phyloP scores from a whole-genome alignment of 331 rosid genomes.

The Pyrus hybrid region DNA sequence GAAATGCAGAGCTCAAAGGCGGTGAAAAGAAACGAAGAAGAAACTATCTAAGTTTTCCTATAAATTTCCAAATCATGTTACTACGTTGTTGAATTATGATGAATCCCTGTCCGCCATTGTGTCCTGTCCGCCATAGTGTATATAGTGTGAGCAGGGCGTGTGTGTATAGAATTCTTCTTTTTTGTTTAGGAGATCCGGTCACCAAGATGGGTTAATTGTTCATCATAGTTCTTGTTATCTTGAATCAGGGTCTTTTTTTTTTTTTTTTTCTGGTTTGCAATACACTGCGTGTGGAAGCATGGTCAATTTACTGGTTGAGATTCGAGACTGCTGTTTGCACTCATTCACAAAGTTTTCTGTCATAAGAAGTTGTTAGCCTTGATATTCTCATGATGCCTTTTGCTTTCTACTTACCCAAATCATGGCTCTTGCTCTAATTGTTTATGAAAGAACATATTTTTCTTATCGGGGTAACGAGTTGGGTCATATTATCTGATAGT shows the following conservation, averaged over 20 bases:
- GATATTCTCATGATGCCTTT: not conserved
- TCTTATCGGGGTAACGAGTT: no score
- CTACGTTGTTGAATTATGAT: not conserved
- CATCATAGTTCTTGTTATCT: no score
- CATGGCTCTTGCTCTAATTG: slow-evolving; percentile 11
- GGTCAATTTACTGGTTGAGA: no score
- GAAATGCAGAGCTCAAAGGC: no score
- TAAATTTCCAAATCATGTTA: not conserved
- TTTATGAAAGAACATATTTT: not conserved
- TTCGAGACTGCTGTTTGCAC: no score
- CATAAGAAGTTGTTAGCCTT: not conserved
- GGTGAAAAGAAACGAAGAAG: no score
- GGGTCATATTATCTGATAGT: no score
- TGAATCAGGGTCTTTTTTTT: no score
- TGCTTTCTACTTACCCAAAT: not conserved
- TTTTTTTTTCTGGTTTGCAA: not conserved
- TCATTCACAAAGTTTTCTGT: no score
- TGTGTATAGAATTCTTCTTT: not conserved
- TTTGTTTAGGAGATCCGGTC: not conserved
- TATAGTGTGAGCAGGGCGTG: not conserved
- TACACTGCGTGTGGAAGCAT: not conserved
- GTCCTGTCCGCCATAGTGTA: not conserved
- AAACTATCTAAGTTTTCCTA: not conserved
- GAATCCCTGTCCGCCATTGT: not conserved
- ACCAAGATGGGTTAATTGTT: no score